Base-by-base conservation (phyloP, 176 grass and related monocot genomes). In the Raddia distichophylla region DNA sequence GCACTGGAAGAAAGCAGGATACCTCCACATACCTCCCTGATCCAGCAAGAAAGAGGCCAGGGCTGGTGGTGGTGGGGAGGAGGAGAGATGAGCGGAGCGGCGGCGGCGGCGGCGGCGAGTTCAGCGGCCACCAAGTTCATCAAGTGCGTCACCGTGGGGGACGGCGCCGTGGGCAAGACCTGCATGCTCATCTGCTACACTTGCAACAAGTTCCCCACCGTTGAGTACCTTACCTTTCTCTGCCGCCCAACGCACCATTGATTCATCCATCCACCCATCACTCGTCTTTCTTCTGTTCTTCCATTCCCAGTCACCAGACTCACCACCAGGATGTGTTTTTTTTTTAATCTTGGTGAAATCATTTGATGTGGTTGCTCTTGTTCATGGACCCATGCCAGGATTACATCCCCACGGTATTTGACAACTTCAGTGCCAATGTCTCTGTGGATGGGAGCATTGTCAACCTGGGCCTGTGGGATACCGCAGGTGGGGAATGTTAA, bases 161-260 rank as follows among this genome's bases (percentile, higher is more conserved):
- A 98, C 77, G 95, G 90, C 2, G 92, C 92, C n/a, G 90, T 98
- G 48, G 95, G 92, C 48, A 98, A 98, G 73, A 93, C 92, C 69
- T 98, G 88, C 92, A 94, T 98, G 95, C 95, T 98, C 83, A 93
- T 98, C 84, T 94, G 90, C 90, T 94, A 98, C 88, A 98, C 92
- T 86, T 91, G 88, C 95, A 98, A 98, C 90, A 98, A 94, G 79
- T 94, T 98, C 90, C 92, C 95, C 37, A 98, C 88, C 46, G 81
- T 84, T 20, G 33, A 60, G 66, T 67, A 60, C 8, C 17, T n/a
- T 4, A 14, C 6, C 52, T 54, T 3, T 55, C 53, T 55, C 15
- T 55, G 16, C 16, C 53, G 5, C 53, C 17, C 5, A 19, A 6
- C 18, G 13, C 16, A 19, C 17, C 18, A 51, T 51, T 51, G 4